Conservation (phyloP, 371 early-diverging fungal species). For the Coemansia sp. region DNA sequence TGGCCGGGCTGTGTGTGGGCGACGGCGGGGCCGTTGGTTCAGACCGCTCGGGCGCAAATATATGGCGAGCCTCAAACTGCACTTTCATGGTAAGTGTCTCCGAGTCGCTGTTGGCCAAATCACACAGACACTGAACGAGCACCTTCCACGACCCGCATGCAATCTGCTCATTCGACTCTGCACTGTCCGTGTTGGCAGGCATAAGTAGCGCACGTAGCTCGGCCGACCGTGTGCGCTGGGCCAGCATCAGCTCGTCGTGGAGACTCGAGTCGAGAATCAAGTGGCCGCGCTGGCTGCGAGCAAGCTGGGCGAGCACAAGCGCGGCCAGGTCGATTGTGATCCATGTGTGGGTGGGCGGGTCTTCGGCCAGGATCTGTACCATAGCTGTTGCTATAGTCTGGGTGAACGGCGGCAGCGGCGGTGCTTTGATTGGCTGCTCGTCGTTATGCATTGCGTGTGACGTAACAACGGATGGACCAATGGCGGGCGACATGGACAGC, state of each 20-base stretch:
- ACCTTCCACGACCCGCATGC: constrained; percentile 30
- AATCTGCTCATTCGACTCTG: not conserved
- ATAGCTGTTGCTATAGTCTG: constrained; percentile 24
- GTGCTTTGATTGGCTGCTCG: not conserved
- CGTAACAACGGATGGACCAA: not conserved
- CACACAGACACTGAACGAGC: constrained; percentile 31
- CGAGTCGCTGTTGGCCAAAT: constrained; percentile 35
- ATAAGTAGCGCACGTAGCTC: constrained; percentile 44
- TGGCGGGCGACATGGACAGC: not conserved
- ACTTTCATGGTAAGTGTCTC: constrained; percentile 30
- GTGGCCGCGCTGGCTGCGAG: constrained; percentile 13
- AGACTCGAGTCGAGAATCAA: constrained; percentile 18
- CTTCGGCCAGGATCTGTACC: constrained; percentile 37
- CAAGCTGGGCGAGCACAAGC: constrained; percentile 25
- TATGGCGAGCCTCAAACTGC: constrained; percentile 29
- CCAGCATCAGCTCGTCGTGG: constrained; percentile 16
- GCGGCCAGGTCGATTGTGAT: constrained; percentile 31
- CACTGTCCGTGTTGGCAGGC: not conserved
- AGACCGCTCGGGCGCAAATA: constrained; percentile 6
- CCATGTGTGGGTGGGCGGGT: constrained; percentile 32
- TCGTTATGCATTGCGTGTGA: not conserved
- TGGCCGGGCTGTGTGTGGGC: not conserved
- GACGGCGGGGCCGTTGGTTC: not conserved
- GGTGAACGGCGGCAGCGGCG: constrained; percentile 25
- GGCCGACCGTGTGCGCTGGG: constrained; percentile 26